phyloP scores from a whole-genome alignment of 2,329 filamentous ascomycete genomes.

The Colletotrichum coccodes region DNA sequence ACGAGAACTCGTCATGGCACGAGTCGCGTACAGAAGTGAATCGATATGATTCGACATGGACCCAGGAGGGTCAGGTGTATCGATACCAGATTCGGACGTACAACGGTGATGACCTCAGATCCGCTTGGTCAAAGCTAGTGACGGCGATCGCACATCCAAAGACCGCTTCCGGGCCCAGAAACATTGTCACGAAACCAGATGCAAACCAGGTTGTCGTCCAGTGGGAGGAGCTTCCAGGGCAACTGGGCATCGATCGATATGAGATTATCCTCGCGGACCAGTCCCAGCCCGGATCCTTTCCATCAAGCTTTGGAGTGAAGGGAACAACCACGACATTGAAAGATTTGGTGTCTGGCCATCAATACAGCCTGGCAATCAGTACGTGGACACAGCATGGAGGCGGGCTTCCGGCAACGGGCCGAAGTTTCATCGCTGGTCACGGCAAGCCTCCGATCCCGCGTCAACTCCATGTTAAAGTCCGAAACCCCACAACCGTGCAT shows the following conservation, averaged over 20 bases:
- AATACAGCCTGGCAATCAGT: not conserved
- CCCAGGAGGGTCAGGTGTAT: slow-evolving; percentile 17
- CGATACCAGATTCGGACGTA: slow-evolving; percentile 28
- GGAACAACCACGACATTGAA: not conserved
- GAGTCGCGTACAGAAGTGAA: slow-evolving; percentile 3
- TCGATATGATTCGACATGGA: slow-evolving; percentile 3
- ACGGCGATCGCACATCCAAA: not conserved
- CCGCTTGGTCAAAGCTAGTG: slow-evolving; percentile 19
- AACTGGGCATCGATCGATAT: not conserved
- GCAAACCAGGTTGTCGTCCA: not conserved
- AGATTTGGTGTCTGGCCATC: not conserved
- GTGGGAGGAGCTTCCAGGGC: not conserved
- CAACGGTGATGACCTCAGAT: slow-evolving; percentile 13
- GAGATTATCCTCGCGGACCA: not conserved
- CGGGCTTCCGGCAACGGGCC: not conserved
- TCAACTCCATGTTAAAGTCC: not conserved
- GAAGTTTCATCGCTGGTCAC: not conserved
- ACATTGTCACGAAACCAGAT: slow-evolving; percentile 4
- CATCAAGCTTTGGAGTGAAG: not conserved
- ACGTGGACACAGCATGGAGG: slow-evolving; percentile 10
- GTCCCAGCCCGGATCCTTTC: not conserved
- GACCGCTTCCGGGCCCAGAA: not conserved
- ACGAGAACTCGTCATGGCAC: not conserved
- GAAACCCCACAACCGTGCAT: not conserved
- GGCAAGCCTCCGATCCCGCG: not conserved